These are phyloP conservation scores for Pestalotiopsis sp. DNA, from an alignment of 2,329 filamentous ascomycete genomes.

Conservation along the genomic window DNA sequence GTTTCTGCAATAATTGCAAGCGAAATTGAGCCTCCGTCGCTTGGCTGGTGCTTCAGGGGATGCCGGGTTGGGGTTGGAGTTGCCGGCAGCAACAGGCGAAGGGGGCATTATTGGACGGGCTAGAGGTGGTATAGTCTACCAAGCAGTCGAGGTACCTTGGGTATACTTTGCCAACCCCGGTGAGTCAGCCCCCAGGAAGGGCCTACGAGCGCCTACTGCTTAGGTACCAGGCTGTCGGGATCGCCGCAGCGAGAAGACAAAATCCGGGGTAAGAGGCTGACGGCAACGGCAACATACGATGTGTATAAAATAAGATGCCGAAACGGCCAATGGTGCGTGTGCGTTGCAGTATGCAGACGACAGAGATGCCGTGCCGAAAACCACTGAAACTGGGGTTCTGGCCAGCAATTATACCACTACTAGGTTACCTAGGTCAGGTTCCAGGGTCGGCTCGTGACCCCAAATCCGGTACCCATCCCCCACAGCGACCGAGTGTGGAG, in stretches of 20 bases:
- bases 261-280: slow-evolving; percentile 6
- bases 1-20: slow-evolving; percentile 18
- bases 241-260: not conserved
- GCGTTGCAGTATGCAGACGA: not conserved
- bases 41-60: slow-evolving; percentile 8
- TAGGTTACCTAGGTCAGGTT: not conserved
- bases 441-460: not conserved
- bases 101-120: slow-evolving; percentile 1
- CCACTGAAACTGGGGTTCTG: not conserved
- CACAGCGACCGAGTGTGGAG: slow-evolving; percentile 4
- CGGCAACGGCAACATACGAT: slow-evolving; percentile 2
- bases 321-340: not conserved
- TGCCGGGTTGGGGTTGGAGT: not conserved
- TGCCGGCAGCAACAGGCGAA: not conserved
- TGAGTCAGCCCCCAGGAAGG: not conserved
- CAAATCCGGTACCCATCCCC: not conserved
- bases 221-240: not conserved
- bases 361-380: slow-evolving; percentile 10
- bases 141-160: not conserved
- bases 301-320: slow-evolving; percentile 9
- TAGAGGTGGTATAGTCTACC: not conserved
- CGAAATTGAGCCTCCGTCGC: slow-evolving; percentile 15
- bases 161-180: not conserved
- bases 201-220: not conserved
- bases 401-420: not conserved